These are phyloP conservation scores for Umbilicus rupestris DNA, from an alignment of 164 flowering plant genomes.

Conservation along the genomic window DNA sequence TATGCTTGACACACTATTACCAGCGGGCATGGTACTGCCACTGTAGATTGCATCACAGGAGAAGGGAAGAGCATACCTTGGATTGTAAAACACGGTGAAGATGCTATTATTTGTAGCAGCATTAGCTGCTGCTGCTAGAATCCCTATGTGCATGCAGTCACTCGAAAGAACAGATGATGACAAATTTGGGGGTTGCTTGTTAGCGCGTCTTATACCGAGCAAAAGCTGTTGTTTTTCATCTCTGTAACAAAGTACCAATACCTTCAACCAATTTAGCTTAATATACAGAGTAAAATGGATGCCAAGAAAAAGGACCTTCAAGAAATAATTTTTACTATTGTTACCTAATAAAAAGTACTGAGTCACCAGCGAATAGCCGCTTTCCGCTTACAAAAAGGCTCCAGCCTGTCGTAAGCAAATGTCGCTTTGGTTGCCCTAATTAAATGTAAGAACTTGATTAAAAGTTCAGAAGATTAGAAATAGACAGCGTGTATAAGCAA, in stretches of 20 bases:
- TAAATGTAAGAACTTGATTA: background rate
- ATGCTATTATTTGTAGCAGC: slow-evolving; percentile 93
- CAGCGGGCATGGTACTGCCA: background rate
- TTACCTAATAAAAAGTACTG: slow-evolving; percentile 93
- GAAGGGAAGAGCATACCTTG: slow-evolving; percentile 39
- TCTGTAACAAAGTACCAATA: slow-evolving; percentile 27
- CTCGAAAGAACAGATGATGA: slow-evolving; percentile 96
- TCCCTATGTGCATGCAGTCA: slow-evolving; percentile 99
- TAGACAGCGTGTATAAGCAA: background rate
- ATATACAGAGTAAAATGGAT: background rate
- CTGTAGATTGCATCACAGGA: background rate
- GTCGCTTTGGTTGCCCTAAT: slow-evolving; percentile 93
- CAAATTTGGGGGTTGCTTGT: slow-evolving; percentile 69
- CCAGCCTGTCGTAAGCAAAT: slow-evolving; percentile 99
- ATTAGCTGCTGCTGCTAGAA: slow-evolving; percentile 97
- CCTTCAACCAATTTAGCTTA: slow-evolving; percentile 1
- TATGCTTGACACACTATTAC: background rate
- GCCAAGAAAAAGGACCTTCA: background rate
- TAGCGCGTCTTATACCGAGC: slow-evolving; percentile 84
- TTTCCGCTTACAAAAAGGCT: slow-evolving; percentile 94
- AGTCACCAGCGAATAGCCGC: slow-evolving; percentile 92
- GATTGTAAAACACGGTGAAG: slow-evolving; percentile 82
- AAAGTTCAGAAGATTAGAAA: background rate
- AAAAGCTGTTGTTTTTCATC: slow-evolving; percentile 94
- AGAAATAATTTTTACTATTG: background rate